Percentiles rank a stretch among this genome's conserved stretches.
Conservation (phyloP, 805 yeast species). For the Myxozyma kluyveri region DNA sequence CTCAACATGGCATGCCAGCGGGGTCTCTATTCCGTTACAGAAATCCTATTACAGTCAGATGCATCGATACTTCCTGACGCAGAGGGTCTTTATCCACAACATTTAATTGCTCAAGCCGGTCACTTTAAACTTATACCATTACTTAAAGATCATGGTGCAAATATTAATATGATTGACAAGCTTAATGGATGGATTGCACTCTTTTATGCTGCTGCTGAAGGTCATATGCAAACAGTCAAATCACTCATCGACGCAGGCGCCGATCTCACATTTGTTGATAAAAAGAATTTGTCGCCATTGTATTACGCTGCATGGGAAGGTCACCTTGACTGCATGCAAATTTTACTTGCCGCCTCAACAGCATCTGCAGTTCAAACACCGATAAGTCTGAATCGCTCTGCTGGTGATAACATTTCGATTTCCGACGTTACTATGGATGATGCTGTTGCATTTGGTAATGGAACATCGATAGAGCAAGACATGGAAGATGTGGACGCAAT, state of each 20-base stretch:
- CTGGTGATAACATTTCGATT: background rate
- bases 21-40: conserved; percentile 71
- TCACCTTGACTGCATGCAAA: conserved; percentile 74
- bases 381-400: too few relatives aligned
- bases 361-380: background rate
- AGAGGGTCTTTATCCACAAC: conserved; percentile 82
- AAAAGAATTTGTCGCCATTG: conserved; percentile 72
- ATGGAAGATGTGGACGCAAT: conserved; percentile 59
- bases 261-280: conserved; percentile 64
- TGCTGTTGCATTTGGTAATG: background rate
- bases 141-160: conserved; percentile 53
- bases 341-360: conserved; percentile 48
- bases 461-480: conserved; percentile 8
- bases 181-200: conserved; percentile 93
- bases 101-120: conserved; percentile 84
- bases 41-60: conserved; percentile 50
- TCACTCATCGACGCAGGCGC: conserved; percentile 75
- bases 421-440: background rate
- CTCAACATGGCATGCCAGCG: conserved; percentile 84
- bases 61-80: conserved; percentile 60
- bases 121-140: conserved; percentile 65
- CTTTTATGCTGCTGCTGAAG: conserved; percentile 85
- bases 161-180: conserved; percentile 75
- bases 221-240: conserved; percentile 66
- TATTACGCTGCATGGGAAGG: conserved; percentile 96